Conservation (phyloP, 805 yeast genomes). For the Lipomyces sp. region DNA sequence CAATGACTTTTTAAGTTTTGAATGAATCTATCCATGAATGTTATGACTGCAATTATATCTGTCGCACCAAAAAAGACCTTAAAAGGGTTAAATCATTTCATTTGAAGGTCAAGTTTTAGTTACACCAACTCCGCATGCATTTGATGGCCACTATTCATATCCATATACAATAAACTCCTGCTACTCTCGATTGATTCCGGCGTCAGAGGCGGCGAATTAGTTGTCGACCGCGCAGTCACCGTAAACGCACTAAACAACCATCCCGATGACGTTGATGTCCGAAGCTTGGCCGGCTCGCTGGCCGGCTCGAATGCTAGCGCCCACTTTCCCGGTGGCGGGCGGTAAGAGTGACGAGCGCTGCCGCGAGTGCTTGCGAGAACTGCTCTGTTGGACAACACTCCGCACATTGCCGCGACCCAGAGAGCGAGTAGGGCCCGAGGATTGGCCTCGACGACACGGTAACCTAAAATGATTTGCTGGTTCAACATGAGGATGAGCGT, state of each 20-base stretch:
- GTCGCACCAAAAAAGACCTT: background rate
- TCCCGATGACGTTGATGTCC: background rate
- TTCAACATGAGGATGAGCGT: conserved; percentile 13
- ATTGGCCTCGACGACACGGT: conserved; percentile 12
- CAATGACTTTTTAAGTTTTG: background rate
- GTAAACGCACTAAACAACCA: background rate
- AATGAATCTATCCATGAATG: background rate
- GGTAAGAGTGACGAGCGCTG: background rate
- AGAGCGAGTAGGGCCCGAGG: conserved; percentile 5
- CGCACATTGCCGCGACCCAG: conserved; percentile 7
- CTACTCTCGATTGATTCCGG: conserved; percentile 1
- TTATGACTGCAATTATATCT: background rate
- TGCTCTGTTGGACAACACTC: background rate
- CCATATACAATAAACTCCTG: background rate
- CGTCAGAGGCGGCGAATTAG: conserved; percentile 1
- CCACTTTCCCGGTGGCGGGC: background rate
- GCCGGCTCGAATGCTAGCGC: background rate
- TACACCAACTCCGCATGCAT: background rate
- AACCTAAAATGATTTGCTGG: conserved; percentile 19
- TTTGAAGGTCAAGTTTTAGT: background rate
- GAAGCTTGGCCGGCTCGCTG: background rate
- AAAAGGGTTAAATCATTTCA: too few relatives aligned
- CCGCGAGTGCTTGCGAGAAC: background rate
- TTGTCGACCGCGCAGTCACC: conserved; percentile 1
- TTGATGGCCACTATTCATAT: background rate